Evolutionary conservation across 208 protist species (phyloP).

Genomic region (Trypanosoma rangeli): DNA sequence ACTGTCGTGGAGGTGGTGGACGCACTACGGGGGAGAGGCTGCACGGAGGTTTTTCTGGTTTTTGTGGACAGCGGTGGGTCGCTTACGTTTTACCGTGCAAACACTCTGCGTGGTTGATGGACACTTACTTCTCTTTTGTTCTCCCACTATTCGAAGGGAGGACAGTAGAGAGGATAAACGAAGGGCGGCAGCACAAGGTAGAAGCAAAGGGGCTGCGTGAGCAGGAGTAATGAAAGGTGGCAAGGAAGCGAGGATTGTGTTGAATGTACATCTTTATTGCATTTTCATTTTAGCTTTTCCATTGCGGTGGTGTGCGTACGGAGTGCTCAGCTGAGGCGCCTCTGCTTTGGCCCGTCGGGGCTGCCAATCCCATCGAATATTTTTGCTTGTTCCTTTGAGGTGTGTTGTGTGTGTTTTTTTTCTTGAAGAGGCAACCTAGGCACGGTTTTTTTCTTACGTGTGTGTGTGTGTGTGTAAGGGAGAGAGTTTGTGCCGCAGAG

Average conservation of each 20-base stretch:
- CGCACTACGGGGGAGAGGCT: conserved; percentile 2
- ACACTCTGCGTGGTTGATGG: conserved; percentile 22
- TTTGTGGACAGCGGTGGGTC: conserved; percentile 56
- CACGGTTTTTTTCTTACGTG: not conserved
- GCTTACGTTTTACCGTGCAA: conserved; percentile 53
- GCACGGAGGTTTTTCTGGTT: conserved; percentile 35
- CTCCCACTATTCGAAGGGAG: not conserved
- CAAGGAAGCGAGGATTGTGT: not conserved
- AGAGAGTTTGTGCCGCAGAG: not conserved
- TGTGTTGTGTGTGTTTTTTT: not conserved
- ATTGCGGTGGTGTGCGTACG: not conserved
- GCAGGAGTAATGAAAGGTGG: not conserved
- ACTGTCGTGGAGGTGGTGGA: conserved; percentile 7
- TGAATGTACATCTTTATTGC: not conserved
- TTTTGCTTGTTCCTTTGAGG: not conserved
- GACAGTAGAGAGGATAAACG: not conserved
- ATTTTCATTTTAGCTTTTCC: not conserved
- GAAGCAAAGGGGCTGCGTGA: not conserved
- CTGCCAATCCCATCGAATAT: not conserved
- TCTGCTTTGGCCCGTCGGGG: not conserved
- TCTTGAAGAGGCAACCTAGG: not conserved
- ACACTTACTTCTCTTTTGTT: not conserved
- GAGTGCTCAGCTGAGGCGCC: not conserved
- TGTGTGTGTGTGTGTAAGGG: not conserved
- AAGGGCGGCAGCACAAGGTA: not conserved